These are phyloP conservation scores for Apiotrichum montevideense DNA, from an alignment of 1,284 basidiomycete species.

Conservation along the genomic window DNA sequence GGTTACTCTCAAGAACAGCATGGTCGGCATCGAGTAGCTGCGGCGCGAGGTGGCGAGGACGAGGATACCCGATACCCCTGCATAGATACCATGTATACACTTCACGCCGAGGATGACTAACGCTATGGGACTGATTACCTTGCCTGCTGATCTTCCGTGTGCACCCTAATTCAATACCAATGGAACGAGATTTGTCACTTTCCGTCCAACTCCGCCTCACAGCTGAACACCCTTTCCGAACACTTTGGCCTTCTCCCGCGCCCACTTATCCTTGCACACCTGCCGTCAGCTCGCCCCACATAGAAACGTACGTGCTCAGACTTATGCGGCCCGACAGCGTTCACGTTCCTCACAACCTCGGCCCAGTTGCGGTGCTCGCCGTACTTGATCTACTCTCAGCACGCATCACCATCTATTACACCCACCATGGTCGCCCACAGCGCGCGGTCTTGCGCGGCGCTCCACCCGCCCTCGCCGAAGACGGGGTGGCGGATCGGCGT, in stretches of 20 bases:
- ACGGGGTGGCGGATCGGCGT: neutral
- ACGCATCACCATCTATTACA: neutral
- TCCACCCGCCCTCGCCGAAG: neutral
- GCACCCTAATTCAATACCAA: neutral
- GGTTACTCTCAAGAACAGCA: neutral
- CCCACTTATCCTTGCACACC: slow-evolving; percentile 4
- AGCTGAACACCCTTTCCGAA: neutral
- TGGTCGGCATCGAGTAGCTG: slow-evolving; percentile 15
- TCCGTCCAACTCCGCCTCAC: no score
- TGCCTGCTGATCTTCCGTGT: neutral
- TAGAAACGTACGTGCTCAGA: neutral
- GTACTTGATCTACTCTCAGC: neutral
- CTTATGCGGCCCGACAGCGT: neutral
- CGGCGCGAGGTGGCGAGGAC: neutral
- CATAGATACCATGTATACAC: slow-evolving; percentile 11
- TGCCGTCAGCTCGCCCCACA: neutral
- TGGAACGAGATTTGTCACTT: no score
- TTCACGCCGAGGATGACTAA: neutral
- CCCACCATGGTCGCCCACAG: neutral
- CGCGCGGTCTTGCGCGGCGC: neutral
- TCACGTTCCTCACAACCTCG: neutral
- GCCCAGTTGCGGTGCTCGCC: slow-evolving; percentile 3
- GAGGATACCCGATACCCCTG: neutral
- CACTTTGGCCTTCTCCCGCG: neutral
- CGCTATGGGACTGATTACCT: no score